These are phyloP conservation scores for Huntiella moniliformis DNA, from an alignment of 2,329 filamentous ascomycete species.

Conservation along the genomic window DNA sequence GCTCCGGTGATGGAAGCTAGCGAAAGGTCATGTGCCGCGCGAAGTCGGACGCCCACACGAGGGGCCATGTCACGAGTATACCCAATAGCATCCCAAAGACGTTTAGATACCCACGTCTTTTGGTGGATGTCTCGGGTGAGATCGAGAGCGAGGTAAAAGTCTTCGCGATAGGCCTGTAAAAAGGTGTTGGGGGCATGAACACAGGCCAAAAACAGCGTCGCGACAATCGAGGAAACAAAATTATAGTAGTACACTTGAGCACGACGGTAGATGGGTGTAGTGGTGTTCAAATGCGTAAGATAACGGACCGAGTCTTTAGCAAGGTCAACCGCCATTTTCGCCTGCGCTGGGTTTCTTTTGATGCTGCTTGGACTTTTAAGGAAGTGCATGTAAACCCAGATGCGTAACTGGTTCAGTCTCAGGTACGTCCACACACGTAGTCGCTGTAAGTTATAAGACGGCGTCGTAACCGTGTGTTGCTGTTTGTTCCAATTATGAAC, in stretches of 20 bases:
- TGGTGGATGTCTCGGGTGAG: constrained; percentile 54
- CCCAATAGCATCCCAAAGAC: constrained; percentile 54
- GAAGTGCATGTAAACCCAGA: constrained; percentile 72
- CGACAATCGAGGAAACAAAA: constrained; percentile 56
- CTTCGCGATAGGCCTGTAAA: constrained; percentile 46
- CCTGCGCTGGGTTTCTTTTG: constrained; percentile 52
- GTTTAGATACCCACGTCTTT: constrained; percentile 51
- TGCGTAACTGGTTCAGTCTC: constrained; percentile 76
- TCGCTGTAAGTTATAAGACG: constrained; percentile 49
- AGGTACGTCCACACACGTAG: constrained; percentile 71
- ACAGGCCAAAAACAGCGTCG: constrained; percentile 57
- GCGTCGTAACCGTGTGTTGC: constrained; percentile 32
- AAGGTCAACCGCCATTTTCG: constrained; percentile 54
- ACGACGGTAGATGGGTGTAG: constrained; percentile 49
- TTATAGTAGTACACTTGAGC: constrained; percentile 67
- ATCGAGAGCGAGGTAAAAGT: constrained; percentile 64
- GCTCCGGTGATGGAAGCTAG: constrained; percentile 2
- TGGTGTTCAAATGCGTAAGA: constrained; percentile 51
- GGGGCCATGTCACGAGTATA: constrained; percentile 55
- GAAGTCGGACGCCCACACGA: constrained; percentile 37
- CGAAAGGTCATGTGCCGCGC: constrained; percentile 12
- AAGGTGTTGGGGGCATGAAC: constrained; percentile 58
- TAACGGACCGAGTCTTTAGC: constrained; percentile 61
- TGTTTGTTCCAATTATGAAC: constrained; percentile 40
- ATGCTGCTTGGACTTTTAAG: constrained; percentile 74